Conservation (phyloP, 331 rosid species). For the Cucumis variabilis region DNA sequence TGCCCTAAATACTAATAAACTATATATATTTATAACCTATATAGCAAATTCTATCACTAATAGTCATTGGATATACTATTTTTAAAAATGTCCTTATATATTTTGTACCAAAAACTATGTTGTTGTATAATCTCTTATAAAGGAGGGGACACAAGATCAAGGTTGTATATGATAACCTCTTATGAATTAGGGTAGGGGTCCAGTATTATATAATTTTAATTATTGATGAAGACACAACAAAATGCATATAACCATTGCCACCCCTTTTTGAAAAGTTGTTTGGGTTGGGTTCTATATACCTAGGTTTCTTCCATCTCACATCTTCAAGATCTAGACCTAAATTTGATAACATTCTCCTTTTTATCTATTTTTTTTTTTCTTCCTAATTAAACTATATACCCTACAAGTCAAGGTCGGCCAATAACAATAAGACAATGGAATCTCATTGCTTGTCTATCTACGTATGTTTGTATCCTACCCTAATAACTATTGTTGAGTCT, state of each 20-base stretch:
- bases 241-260: background rate
- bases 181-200: constrained; percentile 18
- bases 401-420: constrained; percentile 3
- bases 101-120: background rate
- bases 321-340: background rate
- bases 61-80: no score
- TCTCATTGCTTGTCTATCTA: background rate
- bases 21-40: no score
- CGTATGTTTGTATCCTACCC: no score
- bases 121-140: background rate
- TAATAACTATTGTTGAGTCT: background rate
- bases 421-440: background rate
- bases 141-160: background rate
- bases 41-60: no score
- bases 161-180: background rate
- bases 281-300: background rate
- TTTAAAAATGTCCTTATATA: no score
- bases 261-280: background rate
- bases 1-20: background rate
- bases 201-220: background rate
- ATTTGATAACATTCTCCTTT: background rate
- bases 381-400: background rate
- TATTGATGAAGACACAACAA: background rate
- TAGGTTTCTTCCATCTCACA: background rate
- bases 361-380: background rate